Conservation (phyloP, 129 eudicot genomes). For the Ambrosia artemisiifolia region DNA sequence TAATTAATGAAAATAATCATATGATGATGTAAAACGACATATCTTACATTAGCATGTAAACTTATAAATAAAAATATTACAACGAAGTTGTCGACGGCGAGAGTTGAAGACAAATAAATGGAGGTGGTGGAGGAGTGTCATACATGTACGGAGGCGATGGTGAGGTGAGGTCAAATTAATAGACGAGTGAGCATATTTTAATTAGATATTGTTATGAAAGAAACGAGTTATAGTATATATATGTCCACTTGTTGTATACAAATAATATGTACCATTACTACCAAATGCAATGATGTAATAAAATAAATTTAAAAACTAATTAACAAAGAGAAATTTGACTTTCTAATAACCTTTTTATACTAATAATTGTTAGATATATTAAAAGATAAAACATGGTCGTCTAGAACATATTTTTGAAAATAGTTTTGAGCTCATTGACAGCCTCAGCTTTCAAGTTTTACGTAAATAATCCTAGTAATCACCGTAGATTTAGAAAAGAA, state of each 20-base stretch:
- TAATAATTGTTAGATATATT: background rate
- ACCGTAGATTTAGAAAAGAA: too few species aligned
- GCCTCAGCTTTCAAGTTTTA: too few species aligned
- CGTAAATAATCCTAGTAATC: too few species aligned
- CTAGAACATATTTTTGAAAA: too few species aligned
- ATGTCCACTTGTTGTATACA: background rate
- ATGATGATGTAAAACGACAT: too few species aligned
- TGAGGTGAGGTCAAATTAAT: background rate
- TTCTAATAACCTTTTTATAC: background rate
- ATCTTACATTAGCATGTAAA: too few species aligned
- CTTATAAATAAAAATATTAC: too few species aligned
- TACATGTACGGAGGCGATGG: constrained; percentile 1
- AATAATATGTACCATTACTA: background rate
- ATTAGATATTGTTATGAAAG: background rate
- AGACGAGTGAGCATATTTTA: too few species aligned
- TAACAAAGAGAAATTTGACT: background rate
- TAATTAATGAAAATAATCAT: too few species aligned
- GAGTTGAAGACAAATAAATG: background rate
- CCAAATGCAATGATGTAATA: background rate
- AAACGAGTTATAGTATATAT: background rate
- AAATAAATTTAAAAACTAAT: background rate
- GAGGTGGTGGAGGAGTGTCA: background rate
- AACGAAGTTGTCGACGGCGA: background rate
- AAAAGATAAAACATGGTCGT: too few species aligned
- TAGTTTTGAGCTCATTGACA: too few species aligned